phyloP scores from a whole-genome alignment of 2,329 filamentous ascomycete species.

The Mycosphaerella sp. region DNA sequence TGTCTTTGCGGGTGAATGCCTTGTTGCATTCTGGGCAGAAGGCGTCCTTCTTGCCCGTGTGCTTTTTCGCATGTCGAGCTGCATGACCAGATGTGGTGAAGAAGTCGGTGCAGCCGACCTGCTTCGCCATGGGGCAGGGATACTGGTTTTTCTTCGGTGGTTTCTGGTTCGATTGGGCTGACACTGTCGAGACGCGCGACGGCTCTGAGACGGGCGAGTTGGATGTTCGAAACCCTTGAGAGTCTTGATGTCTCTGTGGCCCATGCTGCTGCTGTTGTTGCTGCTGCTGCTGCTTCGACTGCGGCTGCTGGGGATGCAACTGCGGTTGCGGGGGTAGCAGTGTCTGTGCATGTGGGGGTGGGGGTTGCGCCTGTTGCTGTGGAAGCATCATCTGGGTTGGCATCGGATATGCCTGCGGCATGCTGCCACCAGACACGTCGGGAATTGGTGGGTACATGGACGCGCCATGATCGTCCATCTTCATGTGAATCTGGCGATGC shows the following conservation, averaged over 20 bases:
- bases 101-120: constrained; percentile 66
- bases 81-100: constrained; percentile 81
- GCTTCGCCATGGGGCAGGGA: constrained; percentile 65
- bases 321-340: not conserved
- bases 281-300: not conserved
- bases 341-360: constrained; percentile 3
- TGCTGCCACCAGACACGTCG: constrained; percentile 26
- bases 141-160: constrained; percentile 58
- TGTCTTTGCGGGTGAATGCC: constrained; percentile 75
- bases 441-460: constrained; percentile 35
- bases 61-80: constrained; percentile 78
- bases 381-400: constrained; percentile 22
- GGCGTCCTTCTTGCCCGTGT: constrained; percentile 73
- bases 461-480: constrained; percentile 33
- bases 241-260: constrained; percentile 1
- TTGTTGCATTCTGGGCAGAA: constrained; percentile 66
- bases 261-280: not conserved
- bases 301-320: constrained; percentile 7
- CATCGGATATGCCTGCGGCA: constrained; percentile 31
- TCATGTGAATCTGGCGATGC: constrained; percentile 16
- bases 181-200: constrained; percentile 37
- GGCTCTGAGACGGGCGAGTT: constrained; percentile 48
- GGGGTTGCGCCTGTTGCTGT: constrained; percentile 17
- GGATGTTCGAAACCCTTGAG: constrained; percentile 25
- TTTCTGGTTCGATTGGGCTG: constrained; percentile 43